Percentiles rank a stretch among this genome's conserved stretches.
Conservation (phyloP, 768 basidiomycete species). For the Jaapia argillacea region DNA sequence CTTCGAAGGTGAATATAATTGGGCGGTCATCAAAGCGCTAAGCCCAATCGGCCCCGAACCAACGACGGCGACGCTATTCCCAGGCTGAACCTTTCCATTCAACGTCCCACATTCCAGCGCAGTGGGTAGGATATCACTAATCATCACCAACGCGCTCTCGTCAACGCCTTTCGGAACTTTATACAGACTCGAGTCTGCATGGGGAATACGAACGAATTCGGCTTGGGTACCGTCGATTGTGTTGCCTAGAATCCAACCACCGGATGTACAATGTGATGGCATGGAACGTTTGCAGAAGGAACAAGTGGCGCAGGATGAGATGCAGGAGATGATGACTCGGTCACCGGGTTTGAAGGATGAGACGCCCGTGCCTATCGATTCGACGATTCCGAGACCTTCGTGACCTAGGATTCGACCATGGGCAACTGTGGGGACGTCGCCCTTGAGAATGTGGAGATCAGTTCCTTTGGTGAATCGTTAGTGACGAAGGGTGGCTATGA, state of each 20-base stretch:
- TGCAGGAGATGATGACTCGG: constrained; percentile 8
- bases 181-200: constrained; percentile 13
- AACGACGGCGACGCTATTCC: constrained; percentile 13
- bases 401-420: constrained; percentile 28
- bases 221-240: constrained; percentile 16
- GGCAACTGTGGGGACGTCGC: constrained; percentile 14
- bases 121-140: constrained; percentile 16
- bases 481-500: not conserved
- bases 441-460: constrained; percentile 24
- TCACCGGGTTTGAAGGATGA: constrained; percentile 23
- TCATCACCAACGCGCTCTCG: constrained; percentile 12
- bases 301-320: constrained; percentile 14
- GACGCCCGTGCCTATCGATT: constrained; percentile 22
- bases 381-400: constrained; percentile 26
- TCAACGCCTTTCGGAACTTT: constrained; percentile 7
- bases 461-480: constrained; percentile 19
- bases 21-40: constrained; percentile 11
- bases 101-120: constrained; percentile 16
- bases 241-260: constrained; percentile 17
- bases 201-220: constrained; percentile 15
- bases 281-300: constrained; percentile 10
- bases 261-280: constrained; percentile 12
- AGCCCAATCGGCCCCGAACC: constrained; percentile 17
- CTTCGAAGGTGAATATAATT: constrained; percentile 13
- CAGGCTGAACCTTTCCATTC: constrained; percentile 14